Base-by-base conservation (phyloP, 345 rosid genomes). In the Populus pruinosa region DNA sequence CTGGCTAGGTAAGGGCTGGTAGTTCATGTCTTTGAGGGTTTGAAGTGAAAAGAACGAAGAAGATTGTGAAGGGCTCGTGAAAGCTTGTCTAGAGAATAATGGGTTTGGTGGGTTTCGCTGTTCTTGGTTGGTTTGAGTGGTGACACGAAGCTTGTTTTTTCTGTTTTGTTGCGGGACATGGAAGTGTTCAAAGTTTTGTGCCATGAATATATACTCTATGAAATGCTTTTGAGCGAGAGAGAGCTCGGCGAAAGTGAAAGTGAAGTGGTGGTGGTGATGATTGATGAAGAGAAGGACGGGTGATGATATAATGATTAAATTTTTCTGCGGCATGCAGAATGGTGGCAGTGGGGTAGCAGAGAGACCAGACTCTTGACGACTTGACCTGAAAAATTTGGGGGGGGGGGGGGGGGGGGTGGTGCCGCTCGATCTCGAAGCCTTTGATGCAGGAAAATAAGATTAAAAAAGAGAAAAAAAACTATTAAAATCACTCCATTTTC, bases 131-230 rank as follows among this genome's bases (percentile, higher is more conserved):
- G 36, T 33, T 56, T 59, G 73, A 49, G 74, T 4, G 69, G 55
- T 66, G 70, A 83, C 71, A 59, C 87, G 75, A 12, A 77, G 86
- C 72, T 70, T 82, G 82, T 77, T 79, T 79, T 82, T 84, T 82
- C 85, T 84, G 82, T 74, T 78, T 50, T 81, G 84, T n/a, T 87
- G 87, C 43, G 87, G 83, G 21, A 74, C 20, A 74, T 84, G 83
- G 81, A 50, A 71, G 69, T 76, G 79, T 55, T 78, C 80, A 61
- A 47, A 76, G 78, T 75, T 82, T 72, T 66, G 71, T 39, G 80
- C 86, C 87, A 87, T 84, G 67, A 72, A 61, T 53, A 68, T 4
- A 13, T 38, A 31, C n/a, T 21, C 49, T 38, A 33, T 36, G 12
- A 25, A 31, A 65, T 13, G 25, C 50, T 68, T 38, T 18, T 33